These are phyloP conservation scores for Pseudogymnoascus sp. DNA, from an alignment of 2,329 filamentous ascomycete genomes.

Conservation along the genomic window DNA sequence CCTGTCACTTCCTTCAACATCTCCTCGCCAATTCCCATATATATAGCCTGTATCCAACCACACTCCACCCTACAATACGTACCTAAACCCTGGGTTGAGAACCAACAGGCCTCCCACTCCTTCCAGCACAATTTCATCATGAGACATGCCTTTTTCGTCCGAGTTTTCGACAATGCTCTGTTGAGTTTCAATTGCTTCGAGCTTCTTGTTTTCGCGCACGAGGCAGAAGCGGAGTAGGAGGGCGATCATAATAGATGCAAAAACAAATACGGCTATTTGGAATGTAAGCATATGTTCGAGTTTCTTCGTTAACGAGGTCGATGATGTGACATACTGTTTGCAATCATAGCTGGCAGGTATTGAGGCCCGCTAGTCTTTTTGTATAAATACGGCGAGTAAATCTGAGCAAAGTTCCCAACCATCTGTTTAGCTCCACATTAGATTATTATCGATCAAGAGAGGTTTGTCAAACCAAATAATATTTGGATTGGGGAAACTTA, in stretches of 20 bases:
- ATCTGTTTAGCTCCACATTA: not conserved
- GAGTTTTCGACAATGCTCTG: not conserved
- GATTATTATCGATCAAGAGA: not conserved
- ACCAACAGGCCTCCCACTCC: conserved; percentile 8
- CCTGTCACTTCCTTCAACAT: not conserved
- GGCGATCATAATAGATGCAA: conserved; percentile 10
- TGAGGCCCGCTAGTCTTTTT: not conserved
- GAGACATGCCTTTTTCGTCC: not conserved
- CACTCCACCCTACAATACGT: conserved; percentile 6
- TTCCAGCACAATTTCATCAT: conserved; percentile 13
- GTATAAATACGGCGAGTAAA: conserved; percentile 9
- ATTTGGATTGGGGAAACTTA: not conserved
- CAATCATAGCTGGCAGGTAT: conserved; percentile 15
- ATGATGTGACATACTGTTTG: conserved; percentile 1
- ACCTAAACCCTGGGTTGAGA: conserved; percentile 15
- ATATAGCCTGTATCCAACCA: not conserved
- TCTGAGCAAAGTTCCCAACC: conserved; percentile 16
- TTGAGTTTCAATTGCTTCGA: conserved; percentile 10
- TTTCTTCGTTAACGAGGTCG: not conserved
- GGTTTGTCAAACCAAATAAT: not conserved
- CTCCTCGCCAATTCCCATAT: not conserved
- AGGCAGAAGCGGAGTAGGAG: conserved; percentile 13
- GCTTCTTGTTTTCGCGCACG: conserved; percentile 13
- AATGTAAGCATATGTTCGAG: not conserved
- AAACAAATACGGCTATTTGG: conserved; percentile 10